Conservation (phyloP, 148 eudicot genomes). For the Vaccinium myrtillus region DNA sequence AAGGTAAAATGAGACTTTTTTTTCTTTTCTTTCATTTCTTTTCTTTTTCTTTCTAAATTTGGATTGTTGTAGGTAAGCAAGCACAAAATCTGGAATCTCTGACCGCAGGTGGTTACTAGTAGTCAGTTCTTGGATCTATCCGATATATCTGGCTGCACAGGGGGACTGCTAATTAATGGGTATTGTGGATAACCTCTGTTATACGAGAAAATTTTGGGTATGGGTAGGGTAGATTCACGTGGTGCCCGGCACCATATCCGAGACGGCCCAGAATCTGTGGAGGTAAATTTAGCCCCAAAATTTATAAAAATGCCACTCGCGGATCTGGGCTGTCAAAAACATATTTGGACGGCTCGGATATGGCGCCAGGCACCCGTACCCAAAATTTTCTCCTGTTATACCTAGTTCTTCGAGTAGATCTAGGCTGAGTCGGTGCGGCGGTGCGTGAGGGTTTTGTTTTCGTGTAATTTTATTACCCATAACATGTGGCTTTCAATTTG, state of each 20-base stretch:
- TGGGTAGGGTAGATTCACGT: no score
- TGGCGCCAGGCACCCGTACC: no score
- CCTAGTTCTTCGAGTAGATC: not conserved
- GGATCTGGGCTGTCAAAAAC: no score
- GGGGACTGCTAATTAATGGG: not conserved
- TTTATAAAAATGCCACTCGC: no score
- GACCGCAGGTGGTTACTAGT: not conserved
- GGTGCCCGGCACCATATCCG: no score
- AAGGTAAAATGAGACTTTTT: not conserved
- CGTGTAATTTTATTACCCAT: not conserved
- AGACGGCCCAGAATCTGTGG: no score
- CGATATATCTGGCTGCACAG: not conserved
- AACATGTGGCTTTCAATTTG: not conserved
- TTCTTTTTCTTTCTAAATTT: no score
- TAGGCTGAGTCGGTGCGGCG: not conserved
- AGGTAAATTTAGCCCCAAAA: no score
- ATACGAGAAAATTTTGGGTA: no score
- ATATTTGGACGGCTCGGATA: no score
- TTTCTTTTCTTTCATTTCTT: no score
- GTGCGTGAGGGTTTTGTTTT: not conserved
- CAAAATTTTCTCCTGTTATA: not conserved
- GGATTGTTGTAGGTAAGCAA: not conserved
- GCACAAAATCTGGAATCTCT: not conserved
- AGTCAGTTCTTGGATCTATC: not conserved
- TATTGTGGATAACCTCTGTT: not conserved